Evolutionary conservation across 257 asterid species (phyloP).

Genomic region (Cynanchum wilfordii): DNA sequence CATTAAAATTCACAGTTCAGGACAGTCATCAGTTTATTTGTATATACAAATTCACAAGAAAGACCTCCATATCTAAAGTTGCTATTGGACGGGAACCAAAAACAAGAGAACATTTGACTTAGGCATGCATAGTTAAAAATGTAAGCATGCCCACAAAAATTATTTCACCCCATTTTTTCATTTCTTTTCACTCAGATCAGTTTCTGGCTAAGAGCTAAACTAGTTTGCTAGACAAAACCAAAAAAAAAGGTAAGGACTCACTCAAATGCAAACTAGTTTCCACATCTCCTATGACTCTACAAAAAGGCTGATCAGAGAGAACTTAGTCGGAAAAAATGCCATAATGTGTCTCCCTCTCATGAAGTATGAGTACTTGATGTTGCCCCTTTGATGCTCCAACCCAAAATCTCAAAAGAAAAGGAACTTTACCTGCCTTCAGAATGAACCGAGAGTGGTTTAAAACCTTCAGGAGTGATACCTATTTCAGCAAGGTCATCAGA

Average conservation of each 20-base stretch:
- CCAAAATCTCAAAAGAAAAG: neutral
- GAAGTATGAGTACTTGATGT: neutral
- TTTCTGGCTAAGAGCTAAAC: neutral
- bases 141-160: conserved; percentile 26
- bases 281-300: conserved; percentile 12
- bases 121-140: conserved; percentile 23
- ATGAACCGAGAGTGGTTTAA: neutral
- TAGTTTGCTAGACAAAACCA: neutral
- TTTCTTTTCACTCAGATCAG: neutral
- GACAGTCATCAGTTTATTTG: neutral
- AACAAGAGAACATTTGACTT: neutral
- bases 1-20: neutral
- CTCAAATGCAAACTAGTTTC: neutral
- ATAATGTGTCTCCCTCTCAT: neutral
- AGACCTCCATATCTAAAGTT: neutral
- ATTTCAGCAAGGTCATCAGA: neutral
- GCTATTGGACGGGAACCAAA: neutral
- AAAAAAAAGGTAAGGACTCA: neutral
- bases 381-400: neutral
- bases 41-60: conserved; percentile 12
- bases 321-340: neutral
- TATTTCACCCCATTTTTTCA: neutral
- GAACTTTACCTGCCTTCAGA: neutral
- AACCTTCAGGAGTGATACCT: neutral
- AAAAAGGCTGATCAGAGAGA: conserved; percentile 12